Evolutionary conservation across 352 stramenopile genomes (phyloP), one percentile per base, ranked within the genome.

Genomic region (Phytophthora fragariae): DNA sequence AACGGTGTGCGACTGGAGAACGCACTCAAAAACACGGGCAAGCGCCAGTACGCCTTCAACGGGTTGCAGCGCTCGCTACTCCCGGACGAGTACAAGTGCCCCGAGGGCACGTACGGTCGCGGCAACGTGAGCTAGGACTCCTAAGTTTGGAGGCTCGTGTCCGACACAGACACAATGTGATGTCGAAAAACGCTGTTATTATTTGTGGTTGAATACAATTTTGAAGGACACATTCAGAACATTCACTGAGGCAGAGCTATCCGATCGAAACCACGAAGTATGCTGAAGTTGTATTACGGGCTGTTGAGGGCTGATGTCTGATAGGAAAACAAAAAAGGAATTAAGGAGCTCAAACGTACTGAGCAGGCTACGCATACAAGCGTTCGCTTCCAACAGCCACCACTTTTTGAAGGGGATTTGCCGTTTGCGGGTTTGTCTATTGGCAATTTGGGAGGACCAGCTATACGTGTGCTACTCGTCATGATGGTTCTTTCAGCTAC

Each of bases 81-180:
- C 10, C 86, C 86, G 7, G 86, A 92, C 49, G 86, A 92, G 59
- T 94, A 94, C 75, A 82, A 86, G 59, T 93, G 86, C 70, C 82
- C 89, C 31, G 89, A 96, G 67, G 89, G 89, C 63, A 96, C 89
- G 2, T 96, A 93, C 58, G 89, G 88, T 31, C 85, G 84, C 19
- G 89, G 86, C 44, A 92, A 93, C 63, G 83, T 92, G 50, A 94
- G 87, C 58, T 94, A 78, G 33, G 29, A 31, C 29, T 31, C 29
- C 29, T 8, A 31, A 31, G 3, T 31, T 31, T 6, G 29, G 27
- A 66, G 9, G 21, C 54, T 62, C 27, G 41, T 61, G 65, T 60
- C 57, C 31, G 35, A 24, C 62, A 50, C 31, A 54, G 41, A 60
- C 44, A 35, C 29, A 37, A 57, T 15, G 64, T 66, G 56, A 65